Evolutionary conservation across 2,329 filamentous ascomycete species (phyloP), one percentile per base, ranked within the genome.

Genomic region (Pseudogymnoascus sp.): DNA sequence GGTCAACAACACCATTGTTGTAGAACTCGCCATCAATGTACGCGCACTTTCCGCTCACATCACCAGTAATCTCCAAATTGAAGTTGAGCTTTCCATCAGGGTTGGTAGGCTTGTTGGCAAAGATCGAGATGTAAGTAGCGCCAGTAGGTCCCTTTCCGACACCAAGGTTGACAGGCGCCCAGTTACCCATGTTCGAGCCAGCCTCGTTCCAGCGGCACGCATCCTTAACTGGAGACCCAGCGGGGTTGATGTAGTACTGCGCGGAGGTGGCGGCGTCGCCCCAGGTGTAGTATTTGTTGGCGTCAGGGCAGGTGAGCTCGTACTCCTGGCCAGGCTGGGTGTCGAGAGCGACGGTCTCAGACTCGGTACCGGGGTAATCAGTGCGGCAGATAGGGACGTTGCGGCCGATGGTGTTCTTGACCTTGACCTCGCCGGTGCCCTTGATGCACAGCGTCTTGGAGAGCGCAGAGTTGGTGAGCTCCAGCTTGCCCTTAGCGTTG

Each of bases 241-340:
- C 82, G 71, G 89, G 89, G 84, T 97, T 97, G 78, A 97, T 84
- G 75, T 99, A 99, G 83, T 96, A 97, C 79, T 97, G 95, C 50
- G 93, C 93, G 59, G 91, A 93, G 62, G 95, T 97, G 61, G 78
- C 71, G 75, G 83, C 83, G 70, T 84, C 84, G 71, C 90, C 69
- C 90, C 91, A 96, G 66, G 81, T 77, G 80, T 92, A 97, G 81
- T 93, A 96, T 61, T 78, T 81, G 60, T 75, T 74, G 65, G 87
- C 85, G 68, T 88, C 78, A 57, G 93, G 89, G 80, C 91, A 93
- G 73, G 90, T 91, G 68, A 99, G 78, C 36, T 80, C 77, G 65
- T 85, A 78, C 26, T 78, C 82, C 60, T 77, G 71, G 65, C 89
- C 89, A 62, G 89, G 77, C 4, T 76, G 68, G 47, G 88, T 81